Evolutionary conservation across 176 grass and related monocot species (phyloP).

Genomic region (Poa annua): DNA sequence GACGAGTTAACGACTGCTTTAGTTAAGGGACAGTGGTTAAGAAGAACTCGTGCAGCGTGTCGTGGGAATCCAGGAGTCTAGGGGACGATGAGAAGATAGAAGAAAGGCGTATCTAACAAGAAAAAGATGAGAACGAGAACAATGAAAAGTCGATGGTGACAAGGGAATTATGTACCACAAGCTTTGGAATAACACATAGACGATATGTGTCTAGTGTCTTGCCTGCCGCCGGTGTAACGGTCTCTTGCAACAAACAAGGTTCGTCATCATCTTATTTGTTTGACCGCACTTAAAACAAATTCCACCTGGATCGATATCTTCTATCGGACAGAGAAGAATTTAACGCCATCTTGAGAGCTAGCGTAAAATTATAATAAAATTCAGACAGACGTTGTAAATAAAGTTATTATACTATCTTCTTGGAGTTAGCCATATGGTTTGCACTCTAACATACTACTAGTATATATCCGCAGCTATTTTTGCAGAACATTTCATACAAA

Average conservation of each 20-base stretch:
- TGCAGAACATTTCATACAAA: too few species aligned
- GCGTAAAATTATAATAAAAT: too few species aligned
- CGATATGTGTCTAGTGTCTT: not conserved
- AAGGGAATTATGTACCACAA: not conserved
- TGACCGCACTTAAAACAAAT: too few species aligned
- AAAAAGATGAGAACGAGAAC: not conserved
- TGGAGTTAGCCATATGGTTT: too few species aligned
- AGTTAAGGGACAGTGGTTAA: not conserved
- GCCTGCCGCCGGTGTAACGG: not conserved
- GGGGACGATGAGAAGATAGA: not conserved
- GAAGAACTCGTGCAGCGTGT: not conserved
- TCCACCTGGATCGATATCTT: too few species aligned
- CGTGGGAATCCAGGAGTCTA: conserved; percentile 12
- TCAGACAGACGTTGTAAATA: too few species aligned
- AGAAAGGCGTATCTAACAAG: not conserved
- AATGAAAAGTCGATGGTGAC: conserved; percentile 3
- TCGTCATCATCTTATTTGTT: not conserved
- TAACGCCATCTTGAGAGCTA: too few species aligned
- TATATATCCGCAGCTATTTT: too few species aligned
- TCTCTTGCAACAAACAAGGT: not conserved
- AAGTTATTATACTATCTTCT: too few species aligned
- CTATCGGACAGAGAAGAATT: too few species aligned
- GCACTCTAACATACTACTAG: too few species aligned
- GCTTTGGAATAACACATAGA: conserved; percentile 3
- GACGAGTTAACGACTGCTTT: not conserved